Percentiles rank a stretch among this genome's conserved stretches.
Conservation (phyloP, 2,329 filamentous ascomycete genomes). For the Monosporascus sp. region DNA sequence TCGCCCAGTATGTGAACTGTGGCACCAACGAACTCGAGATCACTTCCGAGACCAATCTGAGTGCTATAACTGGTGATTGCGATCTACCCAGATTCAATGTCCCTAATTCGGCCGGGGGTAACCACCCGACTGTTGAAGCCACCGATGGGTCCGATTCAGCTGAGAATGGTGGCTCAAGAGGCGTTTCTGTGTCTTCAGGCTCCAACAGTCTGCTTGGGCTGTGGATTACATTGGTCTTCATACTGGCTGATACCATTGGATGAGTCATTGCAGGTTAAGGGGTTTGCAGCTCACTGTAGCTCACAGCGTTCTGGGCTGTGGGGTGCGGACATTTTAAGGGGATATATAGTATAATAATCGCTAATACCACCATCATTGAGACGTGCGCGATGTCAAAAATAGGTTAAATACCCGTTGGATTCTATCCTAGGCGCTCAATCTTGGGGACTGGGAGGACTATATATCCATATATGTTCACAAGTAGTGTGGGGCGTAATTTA, state of each 20-base stretch:
- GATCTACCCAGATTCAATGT: conserved; percentile 9
- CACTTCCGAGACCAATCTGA: conserved; percentile 23
- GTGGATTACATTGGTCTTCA: background rate
- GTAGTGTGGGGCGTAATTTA: too few relatives aligned
- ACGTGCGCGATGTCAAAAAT: too few relatives aligned
- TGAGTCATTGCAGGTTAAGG: background rate
- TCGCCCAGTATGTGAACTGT: conserved; percentile 47
- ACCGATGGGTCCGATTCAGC: background rate
- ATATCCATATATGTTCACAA: too few relatives aligned
- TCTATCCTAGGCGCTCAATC: too few relatives aligned
- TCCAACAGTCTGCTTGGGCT: background rate
- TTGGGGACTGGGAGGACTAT: too few relatives aligned
- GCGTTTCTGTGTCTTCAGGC: background rate
- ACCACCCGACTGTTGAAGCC: background rate
- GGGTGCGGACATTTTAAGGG: too few relatives aligned
- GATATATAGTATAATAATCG: too few relatives aligned
- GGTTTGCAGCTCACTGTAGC: background rate
- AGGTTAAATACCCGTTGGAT: too few relatives aligned
- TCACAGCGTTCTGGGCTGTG: too few relatives aligned
- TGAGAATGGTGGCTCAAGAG: background rate
- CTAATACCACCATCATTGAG: too few relatives aligned
- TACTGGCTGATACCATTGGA: background rate
- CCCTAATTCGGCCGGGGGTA: background rate
- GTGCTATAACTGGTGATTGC: conserved; percentile 20
- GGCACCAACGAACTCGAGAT: conserved; percentile 39